Base-by-base conservation (phyloP, 345 rosid genomes). In the Aethionema arabicum region DNA sequence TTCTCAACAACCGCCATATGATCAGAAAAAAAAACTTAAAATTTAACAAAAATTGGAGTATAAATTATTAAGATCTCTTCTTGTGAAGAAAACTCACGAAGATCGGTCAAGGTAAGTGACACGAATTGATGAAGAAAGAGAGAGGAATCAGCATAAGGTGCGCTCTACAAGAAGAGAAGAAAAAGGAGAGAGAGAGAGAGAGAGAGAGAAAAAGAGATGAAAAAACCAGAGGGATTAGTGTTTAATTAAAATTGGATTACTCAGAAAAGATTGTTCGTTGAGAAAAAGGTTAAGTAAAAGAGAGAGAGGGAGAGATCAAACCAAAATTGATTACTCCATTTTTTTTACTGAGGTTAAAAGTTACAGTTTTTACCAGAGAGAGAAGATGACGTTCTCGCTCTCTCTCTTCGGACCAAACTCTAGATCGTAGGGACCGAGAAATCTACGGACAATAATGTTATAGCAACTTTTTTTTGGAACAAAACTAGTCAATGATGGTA, bases 1-100 rank as follows among this genome's bases (percentile, higher is more conserved):
- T 72, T 79, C 83, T 86, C 95, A 65, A 80, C 85, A 54, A 86
- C 83, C 59, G 88, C 95, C 95, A 86, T n/a, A n/a, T 86, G 72
- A 39, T 73, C 60, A 6, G 43, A 61, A 4, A 38, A 13, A 3
- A 7, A 29, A 15, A 16, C 27, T 21, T 11, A 8, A 2, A 36
- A 27, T 15, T 38, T n/a, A 5, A 7, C 35, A 56, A 52, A 66
- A 39, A 46, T 52, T 52, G 15, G 4, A 43, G 30, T 21, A 21
- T 21, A 21, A 21, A 11, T 32, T 31, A 56, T 16, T 11, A 3
- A 1, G 49, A 38, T 35, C 6, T 5, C 4, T 43, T 43, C 4
- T 43, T n/a, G n/a, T n/a, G n/a, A n/a, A n/a, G 15, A 43, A 32
- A 41, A 56, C 32, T n/a, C 55, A 7, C 27, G 67, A n/a, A n/a